Base-by-base conservation (phyloP, 345 rosid species). In the Balakata baccata region DNA sequence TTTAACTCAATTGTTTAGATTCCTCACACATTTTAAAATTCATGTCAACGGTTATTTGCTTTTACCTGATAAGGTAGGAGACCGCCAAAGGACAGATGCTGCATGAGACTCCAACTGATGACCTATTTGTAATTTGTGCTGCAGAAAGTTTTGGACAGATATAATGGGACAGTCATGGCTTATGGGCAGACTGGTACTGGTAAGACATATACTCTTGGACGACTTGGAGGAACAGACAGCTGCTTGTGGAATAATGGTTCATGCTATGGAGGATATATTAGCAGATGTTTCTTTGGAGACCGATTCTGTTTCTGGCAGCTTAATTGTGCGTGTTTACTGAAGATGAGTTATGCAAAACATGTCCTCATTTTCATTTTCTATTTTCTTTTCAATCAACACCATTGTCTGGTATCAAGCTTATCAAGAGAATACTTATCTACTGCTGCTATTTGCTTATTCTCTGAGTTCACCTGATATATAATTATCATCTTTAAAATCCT, bases 161-260 rank as follows among this genome's bases (percentile, higher is more conserved):
- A 93, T 82, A 96, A 96, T 72, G 99, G 99, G 52, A 96, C 97
- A 1, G 77, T 96, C 75, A 96, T 96, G 99, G 99, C 99, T 16
- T 96, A 96, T 81, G 99, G 99, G 56, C 99, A 96, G 83, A 96
- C 99, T 3, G 99, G 99, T 67, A 96, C 99, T 20, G 99, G 99
- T 73, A 96, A 96, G 85, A 96, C 99, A 45, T 91, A 93, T 64
- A 96, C 99, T 29, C 97, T 96, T 54, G 99, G 99, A 46, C 86
- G 75, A 66, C 94, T 96, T 29, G 99, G 97, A 89, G 79, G 97
- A 93, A 84, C 98, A 96, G 25, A 78, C 84, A 2, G 97, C 97
- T 84, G 86, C 88, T 77, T 96, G 98, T 73, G 99, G 99, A 34
- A 96, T 96, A 70, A 96, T 93, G 97, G 99, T 93, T 41, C 96